phyloP scores from a whole-genome alignment of 2,329 filamentous ascomycete genomes.

The Phialocephala subalpina region DNA sequence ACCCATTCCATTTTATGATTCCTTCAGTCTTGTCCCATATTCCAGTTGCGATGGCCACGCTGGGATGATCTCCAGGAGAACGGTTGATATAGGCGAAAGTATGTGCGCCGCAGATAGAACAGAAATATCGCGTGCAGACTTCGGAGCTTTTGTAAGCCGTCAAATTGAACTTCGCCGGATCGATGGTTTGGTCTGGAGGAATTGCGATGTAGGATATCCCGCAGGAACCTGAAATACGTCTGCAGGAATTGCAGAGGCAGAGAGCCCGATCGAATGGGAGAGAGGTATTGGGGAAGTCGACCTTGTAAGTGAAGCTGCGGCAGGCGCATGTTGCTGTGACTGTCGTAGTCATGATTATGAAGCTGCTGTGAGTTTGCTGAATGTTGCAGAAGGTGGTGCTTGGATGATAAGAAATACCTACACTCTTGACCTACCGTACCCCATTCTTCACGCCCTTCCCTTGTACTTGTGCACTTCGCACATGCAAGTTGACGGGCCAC shows the following conservation, averaged over 20 bases:
- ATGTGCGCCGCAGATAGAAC: constrained; percentile 57
- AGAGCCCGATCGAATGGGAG: constrained; percentile 51
- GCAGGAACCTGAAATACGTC: constrained; percentile 55
- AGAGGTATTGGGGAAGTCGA: constrained; percentile 44
- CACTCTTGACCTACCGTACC: not conserved
- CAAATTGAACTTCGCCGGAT: constrained; percentile 46
- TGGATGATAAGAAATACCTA: constrained; percentile 3
- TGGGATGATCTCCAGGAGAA: constrained; percentile 30
- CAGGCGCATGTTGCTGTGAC: constrained; percentile 48
- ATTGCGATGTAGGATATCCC: constrained; percentile 53
- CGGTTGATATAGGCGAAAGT: constrained; percentile 44
- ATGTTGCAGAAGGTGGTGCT: constrained; percentile 13
- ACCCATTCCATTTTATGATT: constrained; percentile 37
- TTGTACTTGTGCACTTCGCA: not conserved
- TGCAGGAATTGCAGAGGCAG: constrained; percentile 61
- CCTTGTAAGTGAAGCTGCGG: constrained; percentile 43
- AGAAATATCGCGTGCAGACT: constrained; percentile 55
- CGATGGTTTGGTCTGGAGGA: constrained; percentile 39
- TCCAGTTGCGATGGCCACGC: constrained; percentile 43
- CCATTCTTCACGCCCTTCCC: not conserved
- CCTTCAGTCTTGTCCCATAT: constrained; percentile 43
- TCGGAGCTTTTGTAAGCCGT: constrained; percentile 53
- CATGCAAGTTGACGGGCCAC: not conserved
- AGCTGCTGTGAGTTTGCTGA: not conserved
- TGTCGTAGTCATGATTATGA: constrained; percentile 26